These are phyloP conservation scores for Lachnellula occidentalis DNA, from an alignment of 2,329 filamentous ascomycete genomes.

Conservation along the genomic window DNA sequence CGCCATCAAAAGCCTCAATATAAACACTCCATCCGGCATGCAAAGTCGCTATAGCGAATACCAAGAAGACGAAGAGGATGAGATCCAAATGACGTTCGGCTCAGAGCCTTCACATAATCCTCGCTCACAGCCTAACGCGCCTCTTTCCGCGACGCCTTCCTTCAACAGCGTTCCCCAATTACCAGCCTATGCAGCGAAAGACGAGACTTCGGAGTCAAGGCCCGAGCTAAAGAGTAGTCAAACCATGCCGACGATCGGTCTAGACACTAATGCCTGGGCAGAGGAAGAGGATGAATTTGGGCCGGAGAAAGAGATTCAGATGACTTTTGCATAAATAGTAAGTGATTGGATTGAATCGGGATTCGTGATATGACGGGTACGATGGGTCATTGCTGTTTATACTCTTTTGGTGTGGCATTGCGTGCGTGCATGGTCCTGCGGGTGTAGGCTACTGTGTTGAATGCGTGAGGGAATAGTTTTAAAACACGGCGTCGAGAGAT, in stretches of 20 bases:
- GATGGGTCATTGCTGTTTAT: not conserved
- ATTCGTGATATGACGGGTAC: not conserved
- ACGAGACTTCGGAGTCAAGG: constrained; percentile 18
- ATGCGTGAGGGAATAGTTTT: not conserved
- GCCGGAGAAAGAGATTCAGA: constrained; percentile 67
- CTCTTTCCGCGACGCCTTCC: constrained; percentile 15
- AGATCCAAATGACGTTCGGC: constrained; percentile 63
- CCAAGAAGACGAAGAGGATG: constrained; percentile 36
- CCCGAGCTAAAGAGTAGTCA: constrained; percentile 41
- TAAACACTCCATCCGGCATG: constrained; percentile 6
- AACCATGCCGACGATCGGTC: constrained; percentile 38
- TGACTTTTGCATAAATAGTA: constrained; percentile 60
- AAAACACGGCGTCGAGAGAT: not conserved
- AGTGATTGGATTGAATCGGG: not conserved
- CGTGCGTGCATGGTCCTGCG: constrained; percentile 1
- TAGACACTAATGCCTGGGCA: constrained; percentile 61
- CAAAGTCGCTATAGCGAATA: constrained; percentile 11
- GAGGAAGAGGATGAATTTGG: constrained; percentile 66
- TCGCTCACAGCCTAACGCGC: constrained; percentile 17
- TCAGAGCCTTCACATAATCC: constrained; percentile 54
- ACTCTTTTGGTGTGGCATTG: not conserved
- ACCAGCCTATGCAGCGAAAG: constrained; percentile 11
- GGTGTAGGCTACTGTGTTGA: not conserved
- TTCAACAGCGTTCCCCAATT: constrained; percentile 12
- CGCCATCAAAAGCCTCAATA: constrained; percentile 9